These are phyloP conservation scores for Trichoderma sp. DNA, from an alignment of 2,329 filamentous ascomycete genomes.

Conservation along the genomic window DNA sequence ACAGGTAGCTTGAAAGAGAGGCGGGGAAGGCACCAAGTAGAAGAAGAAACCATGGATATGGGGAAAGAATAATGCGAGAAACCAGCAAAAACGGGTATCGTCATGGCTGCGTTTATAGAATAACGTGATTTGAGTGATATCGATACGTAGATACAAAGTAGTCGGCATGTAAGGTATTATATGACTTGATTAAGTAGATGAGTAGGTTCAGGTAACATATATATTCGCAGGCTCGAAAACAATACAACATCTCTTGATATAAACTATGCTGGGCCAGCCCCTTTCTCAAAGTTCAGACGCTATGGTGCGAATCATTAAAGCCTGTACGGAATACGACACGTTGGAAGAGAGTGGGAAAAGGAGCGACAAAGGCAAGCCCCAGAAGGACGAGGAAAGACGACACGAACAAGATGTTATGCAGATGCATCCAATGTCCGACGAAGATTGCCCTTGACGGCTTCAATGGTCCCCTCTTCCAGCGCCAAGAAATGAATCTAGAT, in stretches of 20 bases:
- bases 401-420: constrained; percentile 16
- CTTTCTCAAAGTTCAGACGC: neutral
- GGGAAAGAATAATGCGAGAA: neutral
- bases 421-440: constrained; percentile 46
- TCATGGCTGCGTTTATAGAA: neutral
- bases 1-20: neutral
- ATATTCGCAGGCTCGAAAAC: neutral
- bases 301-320: neutral
- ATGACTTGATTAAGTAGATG: no score
- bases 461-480: constrained; percentile 58
- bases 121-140: neutral
- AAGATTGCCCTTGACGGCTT: constrained; percentile 57
- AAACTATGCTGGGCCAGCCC: constrained; percentile 3
- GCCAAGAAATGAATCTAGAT: constrained; percentile 62
- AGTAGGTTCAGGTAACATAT: neutral
- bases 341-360: neutral
- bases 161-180: no score
- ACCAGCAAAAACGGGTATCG: neutral
- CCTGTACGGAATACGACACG: neutral
- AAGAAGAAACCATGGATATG: neutral
- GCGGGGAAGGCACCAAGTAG: neutral
- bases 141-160: no score
- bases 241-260: neutral
- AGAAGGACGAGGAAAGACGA: neutral
- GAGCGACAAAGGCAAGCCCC: neutral